Percentiles rank a stretch among this genome's conserved stretches.
Evolutionary conservation across 768 basidiomycete genomes (phyloP).

Genomic region (Rhizopogon vesiculosus): DNA sequence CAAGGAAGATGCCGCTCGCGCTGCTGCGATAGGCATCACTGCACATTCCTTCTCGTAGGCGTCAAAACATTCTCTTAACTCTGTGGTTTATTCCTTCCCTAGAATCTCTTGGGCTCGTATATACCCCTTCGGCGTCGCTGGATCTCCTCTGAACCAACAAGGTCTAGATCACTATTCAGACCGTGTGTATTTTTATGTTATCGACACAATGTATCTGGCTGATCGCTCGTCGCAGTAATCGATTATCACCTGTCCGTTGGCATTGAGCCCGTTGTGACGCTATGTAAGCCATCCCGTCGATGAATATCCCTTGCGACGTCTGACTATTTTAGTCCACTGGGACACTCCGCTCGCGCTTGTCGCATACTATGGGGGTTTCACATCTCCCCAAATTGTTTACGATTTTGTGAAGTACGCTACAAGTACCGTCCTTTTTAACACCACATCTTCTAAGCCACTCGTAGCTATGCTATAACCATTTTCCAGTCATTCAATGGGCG

Average conservation of each 20-base stretch:
- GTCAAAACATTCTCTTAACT: not conserved
- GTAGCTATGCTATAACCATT: constrained; percentile 44
- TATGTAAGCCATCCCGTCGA: constrained; percentile 33
- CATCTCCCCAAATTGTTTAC: constrained; percentile 38
- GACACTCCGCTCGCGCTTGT: constrained; percentile 42
- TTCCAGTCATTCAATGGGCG: constrained; percentile 45
- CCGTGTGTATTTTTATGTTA: constrained; percentile 15
- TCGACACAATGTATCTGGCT: constrained; percentile 22
- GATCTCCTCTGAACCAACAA: constrained; percentile 45
- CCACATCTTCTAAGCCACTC: no score
- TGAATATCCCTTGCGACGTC: not conserved
- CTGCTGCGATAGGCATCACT: constrained; percentile 46
- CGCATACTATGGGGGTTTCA: constrained; percentile 48
- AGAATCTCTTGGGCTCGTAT: constrained; percentile 40
- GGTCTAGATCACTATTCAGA: constrained; percentile 26
- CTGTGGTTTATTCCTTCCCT: not conserved
- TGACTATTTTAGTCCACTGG: constrained; percentile 37
- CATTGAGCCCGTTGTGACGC: constrained; percentile 43
- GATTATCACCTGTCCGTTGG: constrained; percentile 38
- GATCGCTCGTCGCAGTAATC: constrained; percentile 39
- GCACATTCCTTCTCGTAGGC: constrained; percentile 49
- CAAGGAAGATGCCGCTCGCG: constrained; percentile 46
- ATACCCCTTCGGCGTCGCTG: constrained; percentile 27
- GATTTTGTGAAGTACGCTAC: constrained; percentile 41
- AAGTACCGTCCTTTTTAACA: not conserved